These are phyloP conservation scores for Triadica sebifera DNA, from an alignment of 345 rosid genomes.

Conservation along the genomic window DNA sequence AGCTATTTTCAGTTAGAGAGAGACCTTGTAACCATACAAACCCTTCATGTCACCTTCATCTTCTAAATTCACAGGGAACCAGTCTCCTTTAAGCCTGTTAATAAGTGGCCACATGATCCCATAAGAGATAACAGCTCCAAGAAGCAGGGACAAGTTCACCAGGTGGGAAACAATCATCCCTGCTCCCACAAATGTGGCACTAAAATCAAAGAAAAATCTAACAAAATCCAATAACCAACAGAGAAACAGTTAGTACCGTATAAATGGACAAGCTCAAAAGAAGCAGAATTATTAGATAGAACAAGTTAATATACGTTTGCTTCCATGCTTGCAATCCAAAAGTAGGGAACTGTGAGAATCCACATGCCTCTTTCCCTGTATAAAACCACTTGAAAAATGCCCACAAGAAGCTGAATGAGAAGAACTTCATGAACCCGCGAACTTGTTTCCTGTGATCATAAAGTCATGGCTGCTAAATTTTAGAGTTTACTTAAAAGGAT, in stretches of 20 bases:
- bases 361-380: constrained; percentile 59
- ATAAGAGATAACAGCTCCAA: constrained; percentile 78
- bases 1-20: background rate
- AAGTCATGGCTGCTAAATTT: too few species aligned
- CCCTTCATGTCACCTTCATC: constrained; percentile 76
- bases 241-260: background rate
- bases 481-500: too few species aligned
- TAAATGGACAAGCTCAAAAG: background rate
- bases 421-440: constrained; percentile 65
- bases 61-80: constrained; percentile 60
- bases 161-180: constrained; percentile 92
- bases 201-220: constrained; percentile 88
- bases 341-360: constrained; percentile 81
- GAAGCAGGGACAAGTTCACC: constrained; percentile 79
- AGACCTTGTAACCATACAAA: constrained; percentile 88
- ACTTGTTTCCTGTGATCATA: constrained; percentile 63
- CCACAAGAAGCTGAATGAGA: constrained; percentile 83
- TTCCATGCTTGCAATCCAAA: constrained; percentile 85
- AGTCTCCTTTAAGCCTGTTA: constrained; percentile 58
- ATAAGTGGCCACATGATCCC: constrained; percentile 95
- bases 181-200: constrained; percentile 80
- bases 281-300: background rate
- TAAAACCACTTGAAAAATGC: constrained; percentile 92
- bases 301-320: constrained; percentile 50
- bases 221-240: background rate